Conservation (phyloP, 108 stramenopile genomes). For the Hondaea fermentalgiana region DNA sequence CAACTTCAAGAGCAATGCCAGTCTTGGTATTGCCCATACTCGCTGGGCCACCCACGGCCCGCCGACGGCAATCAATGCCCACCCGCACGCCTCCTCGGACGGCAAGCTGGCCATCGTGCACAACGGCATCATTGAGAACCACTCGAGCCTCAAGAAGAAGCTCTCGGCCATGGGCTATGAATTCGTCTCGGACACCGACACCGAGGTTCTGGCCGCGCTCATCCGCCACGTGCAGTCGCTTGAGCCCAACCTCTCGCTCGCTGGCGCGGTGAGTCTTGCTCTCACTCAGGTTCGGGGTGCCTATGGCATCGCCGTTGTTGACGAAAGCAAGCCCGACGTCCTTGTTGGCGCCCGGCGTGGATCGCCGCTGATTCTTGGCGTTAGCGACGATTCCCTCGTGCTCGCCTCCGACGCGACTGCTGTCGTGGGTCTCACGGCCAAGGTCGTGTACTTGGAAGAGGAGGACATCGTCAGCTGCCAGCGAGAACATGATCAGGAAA, state of each 20-base stretch:
- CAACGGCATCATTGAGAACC: conserved; percentile 96
- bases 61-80: conserved; percentile 94
- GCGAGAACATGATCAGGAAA: neutral
- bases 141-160: conserved; percentile 74
- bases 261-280: conserved; percentile 73
- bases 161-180: conserved; percentile 56
- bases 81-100: conserved; percentile 85
- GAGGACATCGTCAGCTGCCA: neutral
- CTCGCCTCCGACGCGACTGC: conserved; percentile 94
- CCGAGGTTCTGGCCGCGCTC: conserved; percentile 94
- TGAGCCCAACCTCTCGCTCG: conserved; percentile 25
- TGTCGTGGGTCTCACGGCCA: conserved; percentile 93
- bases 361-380: conserved; percentile 90
- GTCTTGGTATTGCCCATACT: conserved; percentile 91
- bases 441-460: conserved; percentile 75
- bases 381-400: conserved; percentile 78
- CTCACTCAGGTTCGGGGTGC: conserved; percentile 76
- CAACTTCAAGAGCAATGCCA: conserved; percentile 45
- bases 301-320: conserved; percentile 77
- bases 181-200: conserved; percentile 90
- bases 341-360: conserved; percentile 94
- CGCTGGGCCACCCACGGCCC: conserved; percentile 99
- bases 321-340: conserved; percentile 68
- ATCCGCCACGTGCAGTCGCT: conserved; percentile 65
- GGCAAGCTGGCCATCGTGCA: conserved; percentile 95